phyloP scores from a whole-genome alignment of 2,329 filamentous ascomycete species.

The Cladophialophora bantiana region DNA sequence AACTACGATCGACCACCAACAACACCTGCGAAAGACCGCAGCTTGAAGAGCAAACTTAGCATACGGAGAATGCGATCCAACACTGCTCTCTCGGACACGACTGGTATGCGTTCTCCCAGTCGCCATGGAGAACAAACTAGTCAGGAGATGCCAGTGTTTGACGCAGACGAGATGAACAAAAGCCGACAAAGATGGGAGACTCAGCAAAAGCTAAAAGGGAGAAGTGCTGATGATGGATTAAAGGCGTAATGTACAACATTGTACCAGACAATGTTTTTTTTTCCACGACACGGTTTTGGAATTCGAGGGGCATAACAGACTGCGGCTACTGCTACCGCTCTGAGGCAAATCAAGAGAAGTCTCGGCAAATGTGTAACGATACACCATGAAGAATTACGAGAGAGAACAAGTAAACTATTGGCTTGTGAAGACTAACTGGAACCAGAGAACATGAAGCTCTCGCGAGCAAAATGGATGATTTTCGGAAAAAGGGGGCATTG shows the following conservation, averaged over 20 bases:
- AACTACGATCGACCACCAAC: constrained; percentile 27
- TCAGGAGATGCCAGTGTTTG: constrained; percentile 50
- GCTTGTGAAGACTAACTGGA: constrained; percentile 24
- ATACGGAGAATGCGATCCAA: constrained; percentile 49
- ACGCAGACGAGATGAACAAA: constrained; percentile 58
- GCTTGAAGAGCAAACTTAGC: constrained; percentile 39
- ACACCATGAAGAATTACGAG: constrained; percentile 29
- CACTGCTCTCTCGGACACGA: constrained; percentile 42
- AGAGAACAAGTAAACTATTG: constrained; percentile 16
- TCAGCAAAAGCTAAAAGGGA: constrained; percentile 41
- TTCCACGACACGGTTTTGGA: constrained; percentile 24
- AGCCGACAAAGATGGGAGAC: constrained; percentile 58
- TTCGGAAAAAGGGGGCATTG: not conserved
- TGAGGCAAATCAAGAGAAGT: constrained; percentile 14
- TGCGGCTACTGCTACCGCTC: constrained; percentile 39
- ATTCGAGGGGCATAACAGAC: constrained; percentile 22
- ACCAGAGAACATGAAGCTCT: constrained; percentile 31
- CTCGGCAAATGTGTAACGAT: constrained; percentile 34
- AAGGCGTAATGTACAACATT: constrained; percentile 25
- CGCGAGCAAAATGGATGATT: constrained; percentile 30
- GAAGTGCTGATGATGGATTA: constrained; percentile 22
- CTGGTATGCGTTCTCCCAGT: constrained; percentile 45
- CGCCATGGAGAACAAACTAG: constrained; percentile 36
- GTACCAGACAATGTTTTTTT: constrained; percentile 28
- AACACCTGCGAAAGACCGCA: constrained; percentile 40